These are phyloP conservation scores for Zygosaccharomyces kombuchaensis DNA, from an alignment of 805 yeast genomes.

Conservation along the genomic window DNA sequence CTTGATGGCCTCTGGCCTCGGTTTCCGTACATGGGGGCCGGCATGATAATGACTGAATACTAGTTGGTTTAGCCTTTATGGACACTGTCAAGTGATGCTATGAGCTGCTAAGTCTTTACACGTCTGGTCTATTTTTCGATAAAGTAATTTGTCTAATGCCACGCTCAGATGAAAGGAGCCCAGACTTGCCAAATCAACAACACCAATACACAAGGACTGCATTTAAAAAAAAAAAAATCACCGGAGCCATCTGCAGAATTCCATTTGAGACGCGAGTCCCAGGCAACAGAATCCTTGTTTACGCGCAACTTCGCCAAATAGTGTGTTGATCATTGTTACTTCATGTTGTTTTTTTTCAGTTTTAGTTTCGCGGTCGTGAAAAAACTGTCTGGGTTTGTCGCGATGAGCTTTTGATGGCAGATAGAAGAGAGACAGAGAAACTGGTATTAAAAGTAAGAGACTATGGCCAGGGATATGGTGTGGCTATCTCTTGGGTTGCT, in stretches of 20 bases:
- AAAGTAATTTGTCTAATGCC: not conserved
- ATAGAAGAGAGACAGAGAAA: not conserved
- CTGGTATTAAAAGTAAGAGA: not conserved
- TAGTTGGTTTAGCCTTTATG: slow-evolving; percentile 18
- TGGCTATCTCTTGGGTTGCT: not conserved
- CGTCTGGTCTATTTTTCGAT: not conserved
- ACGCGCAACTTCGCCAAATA: not conserved
- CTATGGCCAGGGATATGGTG: not conserved
- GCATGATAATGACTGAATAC: slow-evolving; percentile 19
- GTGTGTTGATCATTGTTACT: not conserved
- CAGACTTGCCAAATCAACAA: not conserved
- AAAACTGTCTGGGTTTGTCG: slow-evolving; percentile 15
- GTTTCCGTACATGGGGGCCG: slow-evolving; percentile 6
- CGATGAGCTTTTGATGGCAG: not conserved
- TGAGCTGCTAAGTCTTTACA: not conserved
- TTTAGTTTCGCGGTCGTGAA: slow-evolving; percentile 7
- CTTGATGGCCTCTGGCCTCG: slow-evolving; percentile 13
- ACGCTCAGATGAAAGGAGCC: not conserved
- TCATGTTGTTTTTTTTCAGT: not conserved
- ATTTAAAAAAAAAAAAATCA: not conserved
- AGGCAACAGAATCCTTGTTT: not conserved
- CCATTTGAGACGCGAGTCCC: not conserved
- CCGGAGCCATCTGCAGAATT: not conserved
- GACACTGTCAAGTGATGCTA: not conserved
- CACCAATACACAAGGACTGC: not conserved